A percentile compares a stretch with the other conserved stretches of the same genome.
These are phyloP conservation scores for Aspergillus sp. DNA, from an alignment of 2,329 filamentous ascomycete species.

Conservation along the genomic window DNA sequence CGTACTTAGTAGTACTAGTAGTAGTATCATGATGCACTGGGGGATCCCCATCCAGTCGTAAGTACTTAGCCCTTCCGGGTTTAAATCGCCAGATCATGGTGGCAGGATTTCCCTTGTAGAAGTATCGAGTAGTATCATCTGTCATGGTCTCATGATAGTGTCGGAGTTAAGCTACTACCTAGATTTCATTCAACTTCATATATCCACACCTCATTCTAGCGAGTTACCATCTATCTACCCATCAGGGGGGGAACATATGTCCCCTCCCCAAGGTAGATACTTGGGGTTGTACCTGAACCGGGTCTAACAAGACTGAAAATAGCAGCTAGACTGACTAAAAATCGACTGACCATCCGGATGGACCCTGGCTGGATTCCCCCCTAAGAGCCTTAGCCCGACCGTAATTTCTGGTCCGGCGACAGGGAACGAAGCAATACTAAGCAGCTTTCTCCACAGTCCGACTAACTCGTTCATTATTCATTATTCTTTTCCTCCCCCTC, in stretches of 20 bases:
- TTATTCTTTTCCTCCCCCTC: background rate
- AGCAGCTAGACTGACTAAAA: background rate
- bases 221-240: no score
- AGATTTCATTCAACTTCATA: background rate
- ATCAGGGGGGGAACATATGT: no score
- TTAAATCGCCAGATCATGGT: no score
- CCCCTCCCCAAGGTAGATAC: no score
- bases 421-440: conserved; percentile 16
- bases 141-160: background rate
- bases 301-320: conserved; percentile 7
- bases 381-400: conserved; percentile 6
- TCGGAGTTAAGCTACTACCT: background rate
- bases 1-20: no score
- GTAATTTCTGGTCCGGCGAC: conserved; percentile 7
- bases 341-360: background rate
- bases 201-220: background rate
- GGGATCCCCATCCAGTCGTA: no score
- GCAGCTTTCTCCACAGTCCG: conserved; percentile 15
- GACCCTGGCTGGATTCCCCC: conserved; percentile 6
- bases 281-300: background rate
- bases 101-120: no score
- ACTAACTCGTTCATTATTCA: no score
- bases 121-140: background rate
- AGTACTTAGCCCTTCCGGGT: no score
- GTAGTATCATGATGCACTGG: no score